Evolutionary conservation across 495 filamentous ascomycete genomes (phyloP), one percentile per base, ranked within the genome.

Genomic region (Hypoxylon intermedium): DNA sequence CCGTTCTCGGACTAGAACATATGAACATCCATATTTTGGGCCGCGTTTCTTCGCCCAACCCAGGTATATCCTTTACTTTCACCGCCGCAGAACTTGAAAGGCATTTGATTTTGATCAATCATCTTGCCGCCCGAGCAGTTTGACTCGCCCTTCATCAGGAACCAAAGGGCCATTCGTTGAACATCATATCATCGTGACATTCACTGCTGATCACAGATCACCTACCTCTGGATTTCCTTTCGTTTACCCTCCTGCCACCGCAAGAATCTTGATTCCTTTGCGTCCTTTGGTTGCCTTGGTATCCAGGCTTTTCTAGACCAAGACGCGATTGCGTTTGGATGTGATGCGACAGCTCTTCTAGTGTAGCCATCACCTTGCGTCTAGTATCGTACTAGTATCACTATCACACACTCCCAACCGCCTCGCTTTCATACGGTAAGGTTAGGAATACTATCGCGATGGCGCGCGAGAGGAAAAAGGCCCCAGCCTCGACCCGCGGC

Each of bases 401-500:
- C 53, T 48, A 53, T 26, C 7, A 26, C 24, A 4, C 24, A 26
- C 7, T 26, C 24, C 31, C 53, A 53, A 16, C 18, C 23, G n/a
- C 45, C 36, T 38, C n/a, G 30, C 53, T 66, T 58, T 55, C 45
- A 43, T 33, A 67, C 49, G 69, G 69, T 72, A 69, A 69, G 67
- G 52, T 60, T 67, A 71, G 63, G 42, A 60, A 57, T 63, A 65
- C 51, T 65, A 40, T 57, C 57, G 63, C 58, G 44, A 70, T 70
- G 67, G 44, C 53, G 9, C 67, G 63, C 63, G 67, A 67, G 51
- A 67, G 49, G 41, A 72, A 72, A 56, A 69, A 70, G 54, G 69
- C 44, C 26, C 69, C 69, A 21, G 63, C 42, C 43, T 46, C 63
- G 4, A 5, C 30, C 20, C 63, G 63, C 23, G 69, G 57, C 42